Base-by-base conservation (phyloP, 495 filamentous ascomycete species). In the Darksidea phi region DNA sequence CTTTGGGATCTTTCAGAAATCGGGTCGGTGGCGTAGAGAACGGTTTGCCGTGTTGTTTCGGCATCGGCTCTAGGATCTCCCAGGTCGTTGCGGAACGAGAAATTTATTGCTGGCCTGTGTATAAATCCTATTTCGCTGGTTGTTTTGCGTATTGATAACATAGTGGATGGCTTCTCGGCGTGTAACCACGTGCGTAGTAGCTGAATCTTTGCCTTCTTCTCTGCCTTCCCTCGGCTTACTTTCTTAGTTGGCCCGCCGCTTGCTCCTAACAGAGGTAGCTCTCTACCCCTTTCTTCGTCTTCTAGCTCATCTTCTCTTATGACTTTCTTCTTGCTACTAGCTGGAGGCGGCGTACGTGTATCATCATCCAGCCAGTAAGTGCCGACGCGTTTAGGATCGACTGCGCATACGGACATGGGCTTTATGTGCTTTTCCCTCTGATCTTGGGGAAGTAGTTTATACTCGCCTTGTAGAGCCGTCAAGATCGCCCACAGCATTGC, bases 401-500 rank as follows among this genome's bases (percentile, higher is more conserved):
- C 64, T 26, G 66, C 67, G 18, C 54, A 66, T 1, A 72, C 51
- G 56, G 21, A 23, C 54, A 60, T 10, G n/a, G 20, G 12, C 20
- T 25, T 36, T 1, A 17, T 11, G n/a, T 34, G 49, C 5, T n/a
- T 38, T 48, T 17, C 18, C 18, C 24, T 26, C 23, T 59, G 4
- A 10, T 10, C 4, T 32, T 32, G 4, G 28, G 28, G 41, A n/a
- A 43, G 41, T 13, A 15, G 41, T 20, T 32, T 32, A 15, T 6
- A 43, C 13, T 82, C 71, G 11, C 69, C 66, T 26, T 72, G 70
- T 50, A 90, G 67, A 15, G 86, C 80, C 25, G 79, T 73, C 8
- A 96, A 72, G n/a, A 87, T 78, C 24, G 88, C 88, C 75, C 94
- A 87, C 1, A 97, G 71, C 87, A 96, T 96, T 0, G 84, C 82